Percentiles rank a stretch among this genome's conserved stretches.
These are phyloP conservation scores for Moesziomyces sp. DNA, from an alignment of 1,284 basidiomycete species.

Conservation along the genomic window DNA sequence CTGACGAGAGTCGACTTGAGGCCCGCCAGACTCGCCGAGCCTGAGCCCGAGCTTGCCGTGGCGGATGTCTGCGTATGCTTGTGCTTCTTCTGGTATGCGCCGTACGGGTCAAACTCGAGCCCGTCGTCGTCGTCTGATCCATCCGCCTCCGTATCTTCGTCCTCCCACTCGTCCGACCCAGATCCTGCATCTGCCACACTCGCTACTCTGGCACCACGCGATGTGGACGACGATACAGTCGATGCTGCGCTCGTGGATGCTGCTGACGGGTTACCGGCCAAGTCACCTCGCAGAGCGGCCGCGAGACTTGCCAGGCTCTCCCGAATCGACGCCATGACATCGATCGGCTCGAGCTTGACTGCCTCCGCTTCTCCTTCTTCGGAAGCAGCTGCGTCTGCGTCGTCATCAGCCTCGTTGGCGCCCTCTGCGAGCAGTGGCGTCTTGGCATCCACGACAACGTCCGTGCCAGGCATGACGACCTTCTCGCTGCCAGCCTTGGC, in stretches of 20 bases:
- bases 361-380: constrained; percentile 4
- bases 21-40: constrained; percentile 7
- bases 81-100: constrained; percentile 44
- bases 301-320: constrained; percentile 50
- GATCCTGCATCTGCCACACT: constrained; percentile 47
- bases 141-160: constrained; percentile 23
- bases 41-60: background rate
- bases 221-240: background rate
- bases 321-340: constrained; percentile 53
- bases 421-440: constrained; percentile 21
- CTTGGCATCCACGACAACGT: constrained; percentile 42
- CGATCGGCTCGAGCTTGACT: constrained; percentile 51
- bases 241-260: background rate
- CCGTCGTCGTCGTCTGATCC: constrained; percentile 38
- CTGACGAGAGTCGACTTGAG: constrained; percentile 34
- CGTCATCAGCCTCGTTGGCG: constrained; percentile 15
- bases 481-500: constrained; percentile 17
- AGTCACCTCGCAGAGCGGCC: constrained; percentile 33
- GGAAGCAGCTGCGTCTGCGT: constrained; percentile 4
- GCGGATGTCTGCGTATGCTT: constrained; percentile 41
- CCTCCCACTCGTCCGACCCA: constrained; percentile 44
- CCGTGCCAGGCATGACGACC: constrained; percentile 31
- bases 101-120: constrained; percentile 57
- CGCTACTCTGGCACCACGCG: constrained; percentile 10
- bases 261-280: constrained; percentile 8